Conservation (phyloP, 2,329 filamentous ascomycete genomes). For the Lasiodiplodia citricola region DNA sequence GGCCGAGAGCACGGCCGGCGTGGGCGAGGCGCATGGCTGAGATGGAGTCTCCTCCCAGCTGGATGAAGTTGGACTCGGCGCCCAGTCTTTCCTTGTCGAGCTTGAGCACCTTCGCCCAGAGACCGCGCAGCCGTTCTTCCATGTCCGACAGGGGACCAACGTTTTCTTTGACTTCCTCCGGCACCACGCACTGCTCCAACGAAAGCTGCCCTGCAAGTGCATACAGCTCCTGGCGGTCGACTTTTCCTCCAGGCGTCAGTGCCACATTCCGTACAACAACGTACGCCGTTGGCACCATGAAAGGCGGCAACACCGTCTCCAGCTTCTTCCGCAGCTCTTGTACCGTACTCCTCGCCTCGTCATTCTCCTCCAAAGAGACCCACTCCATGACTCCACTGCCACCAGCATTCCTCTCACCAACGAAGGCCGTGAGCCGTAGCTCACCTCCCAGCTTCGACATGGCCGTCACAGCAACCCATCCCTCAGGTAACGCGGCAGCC, state of each 20-base stretch:
- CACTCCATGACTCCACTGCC: too few relatives aligned
- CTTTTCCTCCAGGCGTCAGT: conserved; percentile 43
- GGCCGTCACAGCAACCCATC: neutral
- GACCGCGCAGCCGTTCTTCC: conserved; percentile 27
- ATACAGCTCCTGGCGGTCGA: conserved; percentile 33
- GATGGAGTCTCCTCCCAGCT: conserved; percentile 13
- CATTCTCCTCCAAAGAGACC: neutral
- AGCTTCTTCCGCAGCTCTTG: conserved; percentile 18
- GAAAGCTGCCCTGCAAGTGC: neutral
- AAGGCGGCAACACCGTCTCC: conserved; percentile 36
- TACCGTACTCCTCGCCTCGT: neutral
- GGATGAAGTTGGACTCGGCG: conserved; percentile 16
- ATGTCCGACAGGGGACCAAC: neutral
- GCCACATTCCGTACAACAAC: conserved; percentile 45
- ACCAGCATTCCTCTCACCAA: neutral
- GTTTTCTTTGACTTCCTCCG: neutral
- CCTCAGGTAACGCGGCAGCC: neutral
- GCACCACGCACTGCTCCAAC: neutral
- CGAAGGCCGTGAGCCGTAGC: neutral
- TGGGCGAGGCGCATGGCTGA: conserved; percentile 2
- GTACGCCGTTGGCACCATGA: conserved; percentile 49
- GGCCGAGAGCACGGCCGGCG: neutral
- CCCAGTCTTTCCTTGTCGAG: conserved; percentile 27
- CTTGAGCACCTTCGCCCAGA: conserved; percentile 32
- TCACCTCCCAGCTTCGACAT: neutral